Conservation (phyloP, 371 early-diverging fungal genomes). For the Syncephalastrum racemosum region DNA sequence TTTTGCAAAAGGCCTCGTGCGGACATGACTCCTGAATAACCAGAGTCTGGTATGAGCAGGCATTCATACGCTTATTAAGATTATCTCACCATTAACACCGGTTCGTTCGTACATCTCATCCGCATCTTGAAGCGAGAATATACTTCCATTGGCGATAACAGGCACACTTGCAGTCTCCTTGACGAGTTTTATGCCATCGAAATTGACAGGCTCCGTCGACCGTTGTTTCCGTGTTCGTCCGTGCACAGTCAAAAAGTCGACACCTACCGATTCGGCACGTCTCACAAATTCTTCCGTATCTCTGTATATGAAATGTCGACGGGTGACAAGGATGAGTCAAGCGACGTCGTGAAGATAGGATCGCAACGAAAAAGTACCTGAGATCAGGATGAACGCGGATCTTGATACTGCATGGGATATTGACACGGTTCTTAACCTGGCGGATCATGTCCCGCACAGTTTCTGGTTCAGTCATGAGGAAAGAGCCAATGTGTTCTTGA, state of each 20-base stretch:
- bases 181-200: slow-evolving; percentile 71
- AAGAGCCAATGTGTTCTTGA: slow-evolving; percentile 76
- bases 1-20: slow-evolving; percentile 90
- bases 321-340: background rate
- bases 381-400: slow-evolving; percentile 77
- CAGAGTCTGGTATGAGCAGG: background rate
- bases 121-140: slow-evolving; percentile 70
- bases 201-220: slow-evolving; percentile 72
- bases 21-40: slow-evolving; percentile 71
- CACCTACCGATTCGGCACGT: slow-evolving; percentile 73
- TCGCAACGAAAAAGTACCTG: slow-evolving; percentile 28
- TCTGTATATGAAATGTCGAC: slow-evolving; percentile 23
- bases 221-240: slow-evolving; percentile 79
- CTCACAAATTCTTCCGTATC: slow-evolving; percentile 79
- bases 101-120: slow-evolving; percentile 67
- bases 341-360: background rate
- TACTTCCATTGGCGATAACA: slow-evolving; percentile 81
- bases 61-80: too few relatives aligned
- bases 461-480: slow-evolving; percentile 80
- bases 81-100: slow-evolving; percentile 64
- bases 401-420: slow-evolving; percentile 78
- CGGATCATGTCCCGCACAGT: slow-evolving; percentile 81
- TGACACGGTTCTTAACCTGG: slow-evolving; percentile 60
- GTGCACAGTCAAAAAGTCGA: slow-evolving; percentile 81
- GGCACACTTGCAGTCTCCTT: slow-evolving; percentile 74